Evolutionary conservation across 352 stramenopile genomes (phyloP).

Genomic region (Phytophthora europaea): DNA sequence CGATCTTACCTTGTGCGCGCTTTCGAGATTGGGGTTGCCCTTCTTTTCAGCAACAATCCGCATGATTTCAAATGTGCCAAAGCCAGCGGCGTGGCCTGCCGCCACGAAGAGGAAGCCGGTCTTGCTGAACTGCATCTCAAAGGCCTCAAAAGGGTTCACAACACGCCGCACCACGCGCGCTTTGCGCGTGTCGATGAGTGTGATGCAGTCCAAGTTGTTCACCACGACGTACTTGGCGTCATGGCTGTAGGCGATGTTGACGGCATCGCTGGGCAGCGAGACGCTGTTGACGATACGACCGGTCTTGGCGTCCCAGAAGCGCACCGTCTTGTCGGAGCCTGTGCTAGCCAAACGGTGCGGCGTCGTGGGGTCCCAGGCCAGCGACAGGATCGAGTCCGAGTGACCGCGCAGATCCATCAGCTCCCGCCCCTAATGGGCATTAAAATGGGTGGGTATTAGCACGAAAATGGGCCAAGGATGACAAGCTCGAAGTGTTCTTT

Average conservation of each 20-base stretch:
- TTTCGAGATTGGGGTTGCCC: constrained; percentile 83
- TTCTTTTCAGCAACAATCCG: constrained; percentile 82
- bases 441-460: constrained; percentile 5
- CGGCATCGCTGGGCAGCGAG: constrained; percentile 73
- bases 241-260: constrained; percentile 85
- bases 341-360: constrained; percentile 75
- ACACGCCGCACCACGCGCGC: constrained; percentile 79
- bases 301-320: constrained; percentile 86
- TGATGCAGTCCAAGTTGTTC: constrained; percentile 79
- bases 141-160: constrained; percentile 86
- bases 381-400: constrained; percentile 75
- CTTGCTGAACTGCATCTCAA: constrained; percentile 88
- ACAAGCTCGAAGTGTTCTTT: not conserved
- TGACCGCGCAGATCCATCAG: constrained; percentile 75
- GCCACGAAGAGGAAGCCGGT: constrained; percentile 84
- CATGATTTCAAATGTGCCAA: constrained; percentile 90
- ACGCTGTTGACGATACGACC: constrained; percentile 83
- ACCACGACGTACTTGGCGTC: constrained; percentile 88
- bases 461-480: not conserved
- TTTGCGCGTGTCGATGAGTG: constrained; percentile 87
- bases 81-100: constrained; percentile 75
- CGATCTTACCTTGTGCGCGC: constrained; percentile 76
- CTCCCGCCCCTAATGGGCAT: constrained; percentile 52
- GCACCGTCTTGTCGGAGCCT: constrained; percentile 83
- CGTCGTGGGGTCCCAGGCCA: constrained; percentile 81